Percentiles rank a stretch among this genome's conserved stretches.
Evolutionary conservation across 176 grass and related monocot genomes (phyloP).

Genomic region (Elymus sibiricus): DNA sequence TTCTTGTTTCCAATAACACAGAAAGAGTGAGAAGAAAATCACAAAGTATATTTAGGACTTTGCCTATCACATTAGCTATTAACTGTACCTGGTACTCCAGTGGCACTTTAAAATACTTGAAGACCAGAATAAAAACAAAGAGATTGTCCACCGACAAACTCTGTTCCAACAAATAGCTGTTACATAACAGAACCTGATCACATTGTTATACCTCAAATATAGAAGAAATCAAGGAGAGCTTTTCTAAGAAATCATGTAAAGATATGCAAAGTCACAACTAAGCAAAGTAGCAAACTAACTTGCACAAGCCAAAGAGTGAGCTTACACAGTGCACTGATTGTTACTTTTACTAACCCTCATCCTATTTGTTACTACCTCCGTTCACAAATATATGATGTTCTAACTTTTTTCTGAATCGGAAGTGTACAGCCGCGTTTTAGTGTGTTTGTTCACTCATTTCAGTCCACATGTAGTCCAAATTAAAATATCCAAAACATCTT

Average conservation of each 20-base stretch:
- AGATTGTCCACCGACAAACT: constrained; percentile 99
- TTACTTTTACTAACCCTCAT: neutral
- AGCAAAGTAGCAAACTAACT: constrained; percentile 12
- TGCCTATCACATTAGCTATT: neutral
- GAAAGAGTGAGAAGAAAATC: constrained; percentile 29
- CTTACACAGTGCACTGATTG: neutral
- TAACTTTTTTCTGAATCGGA: too few relatives aligned
- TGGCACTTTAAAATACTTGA: constrained; percentile 94
- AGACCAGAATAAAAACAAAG: constrained; percentile 96
- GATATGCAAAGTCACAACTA: neutral
- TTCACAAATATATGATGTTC: too few relatives aligned
- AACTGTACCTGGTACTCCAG: constrained; percentile 72
- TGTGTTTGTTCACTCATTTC: too few relatives aligned
- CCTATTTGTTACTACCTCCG: neutral
- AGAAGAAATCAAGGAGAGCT: neutral
- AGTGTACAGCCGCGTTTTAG: too few relatives aligned
- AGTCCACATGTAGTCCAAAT: too few relatives aligned
- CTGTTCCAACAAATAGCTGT: constrained; percentile 94
- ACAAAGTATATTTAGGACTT: constrained; percentile 14
- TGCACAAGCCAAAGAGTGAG: neutral
- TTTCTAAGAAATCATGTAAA: constrained; percentile 5
- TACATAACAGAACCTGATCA: constrained; percentile 26
- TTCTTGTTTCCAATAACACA: constrained; percentile 52
- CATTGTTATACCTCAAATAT: neutral
- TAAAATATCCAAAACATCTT: too few relatives aligned